Evolutionary conservation across 345 rosid species (phyloP).

Genomic region (Brassica incana): DNA sequence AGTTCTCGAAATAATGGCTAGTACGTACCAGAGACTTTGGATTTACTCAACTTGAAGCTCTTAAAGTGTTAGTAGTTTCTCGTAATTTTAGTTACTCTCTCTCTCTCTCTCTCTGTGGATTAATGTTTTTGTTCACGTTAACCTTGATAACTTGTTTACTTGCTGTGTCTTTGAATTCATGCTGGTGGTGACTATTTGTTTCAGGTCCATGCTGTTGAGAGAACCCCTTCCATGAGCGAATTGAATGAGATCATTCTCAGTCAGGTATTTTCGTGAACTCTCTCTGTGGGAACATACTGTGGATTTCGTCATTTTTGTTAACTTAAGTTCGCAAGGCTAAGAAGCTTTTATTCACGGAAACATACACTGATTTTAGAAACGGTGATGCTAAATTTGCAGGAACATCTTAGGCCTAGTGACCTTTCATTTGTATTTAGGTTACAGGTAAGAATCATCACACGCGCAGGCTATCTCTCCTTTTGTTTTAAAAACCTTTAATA

Average conservation of each 20-base stretch:
- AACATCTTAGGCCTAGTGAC: slow-evolving; percentile 87
- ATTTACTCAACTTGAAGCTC: neutral
- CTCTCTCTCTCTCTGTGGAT: neutral
- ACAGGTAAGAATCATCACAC: slow-evolving; percentile 57
- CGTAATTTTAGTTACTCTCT: neutral
- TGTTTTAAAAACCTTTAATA: neutral
- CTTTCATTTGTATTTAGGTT: slow-evolving; percentile 87
- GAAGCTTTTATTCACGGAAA: neutral
- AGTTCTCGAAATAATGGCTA: neutral
- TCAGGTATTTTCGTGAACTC: slow-evolving; percentile 55
- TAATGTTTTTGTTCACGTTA: neutral
- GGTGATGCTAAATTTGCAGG: slow-evolving; percentile 55
- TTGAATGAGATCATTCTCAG: slow-evolving; percentile 86
- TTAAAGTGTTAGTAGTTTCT: neutral
- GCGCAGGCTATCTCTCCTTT: neutral
- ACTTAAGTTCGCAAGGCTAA: slow-evolving; percentile 2
- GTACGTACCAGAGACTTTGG: neutral
- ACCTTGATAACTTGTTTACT: neutral
- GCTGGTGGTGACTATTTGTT: slow-evolving; percentile 18
- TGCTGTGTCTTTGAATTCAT: neutral
- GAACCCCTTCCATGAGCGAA: slow-evolving; percentile 97
- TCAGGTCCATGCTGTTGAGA: slow-evolving; percentile 88
- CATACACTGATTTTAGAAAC: slow-evolving; percentile 19
- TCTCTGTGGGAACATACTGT: neutral
- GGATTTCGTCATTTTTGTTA: slow-evolving; percentile 5